Evolutionary conservation across 352 stramenopile genomes (phyloP), one percentile per base, ranked within the genome.

Genomic region (Phytophthora sansomeana): DNA sequence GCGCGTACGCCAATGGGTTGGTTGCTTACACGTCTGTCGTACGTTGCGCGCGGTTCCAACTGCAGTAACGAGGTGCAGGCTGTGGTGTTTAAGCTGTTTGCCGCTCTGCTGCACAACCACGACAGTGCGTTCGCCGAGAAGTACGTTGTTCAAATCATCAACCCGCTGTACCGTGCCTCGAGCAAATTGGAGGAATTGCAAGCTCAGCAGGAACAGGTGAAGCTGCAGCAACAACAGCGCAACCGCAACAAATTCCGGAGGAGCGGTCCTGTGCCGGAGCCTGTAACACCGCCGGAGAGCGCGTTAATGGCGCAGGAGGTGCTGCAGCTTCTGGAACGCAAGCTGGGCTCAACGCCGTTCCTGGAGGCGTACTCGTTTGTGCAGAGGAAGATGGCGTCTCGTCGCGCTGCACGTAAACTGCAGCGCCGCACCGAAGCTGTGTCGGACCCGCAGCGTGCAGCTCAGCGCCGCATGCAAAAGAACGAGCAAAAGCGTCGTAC

Each of bases 81-180:
- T 26, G 73, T 87, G 1, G 75, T 96, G 19, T 97, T 92, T 70
- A 92, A 95, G 69, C 74, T 97, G 41, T 97, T 97, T 53, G 90
- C 89, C 4, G 82, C 79, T 38, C 73, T 96, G 17, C 77, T 95
- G 35, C 76, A 88, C 42, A 73, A 68, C 50, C 81, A 89, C 53
- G 70, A 85, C 32, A 53, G 69, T 26, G 74, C 53, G 16, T 85
- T 88, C 30, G 73, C 86, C 1, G 49, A 80, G 53, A 73, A 63
- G 48, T 93, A 85, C 63, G 67, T 96, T 28, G 69, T 95, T 55
- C 86, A 93, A 53, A 80, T 97, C 39, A 77, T 97, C 47, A 96
- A 95, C 58, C 87, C 90, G 49, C 73, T 97, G 39, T 95, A 87
- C 58, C 87, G 87, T 36, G 71, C 78, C 4, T 77, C 84, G n/a